phyloP scores from a whole-genome alignment of 768 basidiomycete species.

The Phanerodontia chrysosporium region DNA sequence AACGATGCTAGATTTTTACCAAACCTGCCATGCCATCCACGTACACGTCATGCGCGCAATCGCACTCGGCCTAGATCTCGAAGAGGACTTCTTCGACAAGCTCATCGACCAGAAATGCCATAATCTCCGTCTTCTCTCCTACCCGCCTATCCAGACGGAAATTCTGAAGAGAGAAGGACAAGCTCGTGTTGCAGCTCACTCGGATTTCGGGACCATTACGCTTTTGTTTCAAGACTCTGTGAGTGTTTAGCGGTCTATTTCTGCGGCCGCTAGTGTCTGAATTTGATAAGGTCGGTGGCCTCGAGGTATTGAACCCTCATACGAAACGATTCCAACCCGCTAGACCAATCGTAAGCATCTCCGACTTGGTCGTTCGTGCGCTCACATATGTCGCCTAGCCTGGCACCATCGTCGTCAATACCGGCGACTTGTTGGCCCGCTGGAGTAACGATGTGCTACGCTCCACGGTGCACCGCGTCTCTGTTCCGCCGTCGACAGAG shows the following conservation, averaged over 20 bases:
- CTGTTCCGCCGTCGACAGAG: conserved; percentile 56
- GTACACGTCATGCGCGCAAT: conserved; percentile 79
- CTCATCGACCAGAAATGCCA: conserved; percentile 75
- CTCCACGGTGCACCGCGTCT: conserved; percentile 83
- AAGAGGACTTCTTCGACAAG: conserved; percentile 70
- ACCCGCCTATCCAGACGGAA: conserved; percentile 67
- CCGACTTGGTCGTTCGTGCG: not conserved
- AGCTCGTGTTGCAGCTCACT: conserved; percentile 80
- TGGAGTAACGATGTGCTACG: conserved; percentile 81
- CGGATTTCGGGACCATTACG: conserved; percentile 81
- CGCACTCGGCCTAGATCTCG: conserved; percentile 71
- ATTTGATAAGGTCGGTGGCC: conserved; percentile 80
- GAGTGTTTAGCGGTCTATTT: conserved; percentile 13
- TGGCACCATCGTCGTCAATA: conserved; percentile 78
- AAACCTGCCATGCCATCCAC: conserved; percentile 76
- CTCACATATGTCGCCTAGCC: conserved; percentile 39
- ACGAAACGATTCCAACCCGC: conserved; percentile 70
- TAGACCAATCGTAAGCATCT: conserved; percentile 59
- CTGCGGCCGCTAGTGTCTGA: no score
- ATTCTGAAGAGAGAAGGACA: conserved; percentile 61
- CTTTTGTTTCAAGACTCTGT: conserved; percentile 77
- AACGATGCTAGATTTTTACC: conserved; percentile 74
- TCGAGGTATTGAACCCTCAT: conserved; percentile 79
- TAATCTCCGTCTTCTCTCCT: conserved; percentile 76
- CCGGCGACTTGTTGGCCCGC: conserved; percentile 74